phyloP scores from a whole-genome alignment of 2,329 filamentous ascomycete genomes.

The Arthrinium puccinioides region DNA sequence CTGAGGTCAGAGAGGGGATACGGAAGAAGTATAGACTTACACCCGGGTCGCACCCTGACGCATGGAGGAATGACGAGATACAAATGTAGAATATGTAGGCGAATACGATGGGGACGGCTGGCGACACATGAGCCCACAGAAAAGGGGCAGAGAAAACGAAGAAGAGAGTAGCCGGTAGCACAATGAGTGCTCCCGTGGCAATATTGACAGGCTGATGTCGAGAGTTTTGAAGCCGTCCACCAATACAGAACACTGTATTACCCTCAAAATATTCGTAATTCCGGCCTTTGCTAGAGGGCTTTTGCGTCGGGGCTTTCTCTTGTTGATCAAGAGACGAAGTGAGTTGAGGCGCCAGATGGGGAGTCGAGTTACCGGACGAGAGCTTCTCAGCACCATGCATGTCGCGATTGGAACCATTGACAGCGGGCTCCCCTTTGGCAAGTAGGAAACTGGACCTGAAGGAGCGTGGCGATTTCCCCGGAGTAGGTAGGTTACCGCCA shows the following conservation, averaged over 20 bases:
- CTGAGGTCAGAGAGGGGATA: conserved; percentile 5
- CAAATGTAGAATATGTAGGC: conserved; percentile 88
- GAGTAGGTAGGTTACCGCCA: conserved; percentile 45
- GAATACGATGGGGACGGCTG: conserved; percentile 82
- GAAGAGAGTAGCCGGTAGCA: conserved; percentile 75
- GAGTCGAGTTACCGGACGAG: conserved; percentile 73
- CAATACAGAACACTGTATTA: conserved; percentile 84
- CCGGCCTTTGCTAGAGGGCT: conserved; percentile 37
- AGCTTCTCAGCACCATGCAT: conserved; percentile 71
- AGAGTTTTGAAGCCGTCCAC: conserved; percentile 83
- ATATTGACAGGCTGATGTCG: conserved; percentile 83
- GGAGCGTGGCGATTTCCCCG: conserved; percentile 65
- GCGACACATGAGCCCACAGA: conserved; percentile 80
- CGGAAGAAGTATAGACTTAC: conserved; percentile 46
- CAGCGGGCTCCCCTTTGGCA: conserved; percentile 42
- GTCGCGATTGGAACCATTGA: conserved; percentile 45
- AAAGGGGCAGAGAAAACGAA: conserved; percentile 79
- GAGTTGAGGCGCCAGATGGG: conserved; percentile 36
- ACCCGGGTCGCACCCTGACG: conserved; percentile 85
- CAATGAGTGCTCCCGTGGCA: conserved; percentile 72
- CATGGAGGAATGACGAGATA: conserved; percentile 89
- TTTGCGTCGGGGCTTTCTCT: conserved; percentile 17
- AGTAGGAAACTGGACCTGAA: conserved; percentile 71
- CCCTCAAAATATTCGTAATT: conserved; percentile 93
- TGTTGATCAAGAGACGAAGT: not conserved